Base-by-base conservation (phyloP, 2,329 filamentous ascomycete species). In the Simplicillium aogashimaense region DNA sequence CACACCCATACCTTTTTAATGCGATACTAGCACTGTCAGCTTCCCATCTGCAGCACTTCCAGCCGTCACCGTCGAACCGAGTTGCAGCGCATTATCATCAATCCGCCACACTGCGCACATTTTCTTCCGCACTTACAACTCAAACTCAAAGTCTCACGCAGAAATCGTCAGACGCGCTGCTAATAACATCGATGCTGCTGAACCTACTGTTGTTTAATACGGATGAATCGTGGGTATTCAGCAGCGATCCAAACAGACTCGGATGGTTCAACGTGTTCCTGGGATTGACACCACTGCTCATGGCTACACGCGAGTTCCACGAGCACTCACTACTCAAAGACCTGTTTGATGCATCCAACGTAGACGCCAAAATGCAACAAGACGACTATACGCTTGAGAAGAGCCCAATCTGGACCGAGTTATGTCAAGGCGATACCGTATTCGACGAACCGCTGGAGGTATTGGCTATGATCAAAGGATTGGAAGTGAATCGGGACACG, bases 31-130 rank as follows among this genome's bases (percentile, higher is more conserved):
- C 50, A 13, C 39, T 51, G 18, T 47, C 51, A 7, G 51, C 51
- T 3, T 50, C 48, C 17, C 50, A 53, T 37, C 42, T 53, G 11
- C 46, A 48, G 10, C 42, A 47, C 35, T 37, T 45, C 35, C 36
- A 42, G n/a, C 13, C 37, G 11, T 29, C 39, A 7, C 25, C 29
- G 2, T 29, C 39, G 3, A 43, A 48, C 25, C 35, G 43, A 10
- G 41, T 54, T 8, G 50, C 51, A 8, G 51, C 53, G 40, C 39
- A 47, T 7, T 52, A 47, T 14, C 49, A 53, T 40, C 44, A 50
- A 37, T 46, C 47, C 10, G 40, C 46, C 11, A 48, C 51, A 14
- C 39, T 54, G 14, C 37, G 30, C 7, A 40, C 37, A 39, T 51
- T 53, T 17, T 45, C 49, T n/a, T 31, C 36, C 0, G 51, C 52